phyloP scores from a whole-genome alignment of 2,329 filamentous ascomycete genomes.

The Aspergillus nomiae region DNA sequence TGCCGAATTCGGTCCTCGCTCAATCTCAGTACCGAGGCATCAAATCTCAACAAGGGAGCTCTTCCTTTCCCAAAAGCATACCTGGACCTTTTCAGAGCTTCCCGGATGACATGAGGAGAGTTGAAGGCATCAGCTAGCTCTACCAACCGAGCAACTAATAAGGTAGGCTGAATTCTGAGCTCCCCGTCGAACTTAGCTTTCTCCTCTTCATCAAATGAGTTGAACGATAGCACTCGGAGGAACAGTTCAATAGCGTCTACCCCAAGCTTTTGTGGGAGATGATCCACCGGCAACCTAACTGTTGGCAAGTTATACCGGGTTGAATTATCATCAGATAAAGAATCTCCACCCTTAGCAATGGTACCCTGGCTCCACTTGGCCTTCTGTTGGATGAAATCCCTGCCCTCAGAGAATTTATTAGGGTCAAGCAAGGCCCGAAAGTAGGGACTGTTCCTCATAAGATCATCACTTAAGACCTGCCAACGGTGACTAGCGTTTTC shows the following conservation, averaged over 20 bases:
- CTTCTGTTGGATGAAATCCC: constrained; percentile 33
- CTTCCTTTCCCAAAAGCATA: constrained; percentile 36
- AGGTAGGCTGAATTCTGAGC: constrained; percentile 30
- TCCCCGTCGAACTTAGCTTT: constrained; percentile 24
- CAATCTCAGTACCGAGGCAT: constrained; percentile 28
- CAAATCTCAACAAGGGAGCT: constrained; percentile 26
- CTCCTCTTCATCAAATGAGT: constrained; percentile 26
- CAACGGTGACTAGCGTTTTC: constrained; percentile 26
- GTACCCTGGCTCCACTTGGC: constrained; percentile 4
- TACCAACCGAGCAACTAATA: constrained; percentile 34
- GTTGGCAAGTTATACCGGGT: constrained; percentile 24
- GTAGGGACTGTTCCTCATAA: constrained; percentile 40
- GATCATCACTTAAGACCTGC: constrained; percentile 35
- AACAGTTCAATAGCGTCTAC: constrained; percentile 38
- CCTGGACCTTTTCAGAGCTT: constrained; percentile 23
- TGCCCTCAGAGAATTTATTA: constrained; percentile 45
- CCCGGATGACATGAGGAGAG: constrained; percentile 29
- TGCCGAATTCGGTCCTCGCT: constrained; percentile 45
- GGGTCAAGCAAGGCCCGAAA: constrained; percentile 44
- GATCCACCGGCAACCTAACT: constrained; percentile 29
- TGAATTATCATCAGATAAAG: constrained; percentile 2
- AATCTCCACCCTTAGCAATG: not conserved
- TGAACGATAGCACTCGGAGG: constrained; percentile 32
- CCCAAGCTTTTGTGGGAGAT: constrained; percentile 29
- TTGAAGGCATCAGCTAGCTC: constrained; percentile 39